phyloP scores from a whole-genome alignment of 1,139 yeast genomes.

The Taphrina confusa region DNA sequence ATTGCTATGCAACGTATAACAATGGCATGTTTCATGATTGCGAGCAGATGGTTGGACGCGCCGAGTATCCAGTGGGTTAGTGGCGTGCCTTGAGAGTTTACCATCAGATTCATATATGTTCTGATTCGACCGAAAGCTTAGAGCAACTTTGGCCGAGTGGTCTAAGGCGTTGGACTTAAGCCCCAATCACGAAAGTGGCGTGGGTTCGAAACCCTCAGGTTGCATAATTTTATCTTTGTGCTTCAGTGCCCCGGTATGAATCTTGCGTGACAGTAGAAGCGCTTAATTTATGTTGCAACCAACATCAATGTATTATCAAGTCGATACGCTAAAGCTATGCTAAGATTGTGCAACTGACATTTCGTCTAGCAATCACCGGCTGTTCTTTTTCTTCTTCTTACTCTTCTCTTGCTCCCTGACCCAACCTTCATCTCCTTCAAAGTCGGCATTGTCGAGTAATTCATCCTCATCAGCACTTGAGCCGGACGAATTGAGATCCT shows the following conservation, averaged over 20 bases:
- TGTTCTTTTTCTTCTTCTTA: neutral
- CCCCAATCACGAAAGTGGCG: conserved; percentile 17
- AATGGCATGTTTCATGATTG: too few relatives aligned
- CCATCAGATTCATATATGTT: neutral
- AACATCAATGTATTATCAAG: too few relatives aligned
- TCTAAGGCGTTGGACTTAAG: conserved; percentile 15
- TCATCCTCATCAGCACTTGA: conserved; percentile 17
- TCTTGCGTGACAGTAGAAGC: too few relatives aligned
- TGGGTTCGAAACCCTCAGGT: conserved; percentile 16
- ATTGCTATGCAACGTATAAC: too few relatives aligned
- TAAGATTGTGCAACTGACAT: too few relatives aligned
- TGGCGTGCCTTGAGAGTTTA: too few relatives aligned
- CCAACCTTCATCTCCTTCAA: conserved; percentile 20
- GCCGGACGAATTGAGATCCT: neutral
- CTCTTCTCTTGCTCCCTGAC: neutral
- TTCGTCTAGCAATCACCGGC: neutral
- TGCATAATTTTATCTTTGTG: conserved; percentile 6
- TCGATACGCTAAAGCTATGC: conserved; percentile 4
- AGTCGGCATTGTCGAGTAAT: conserved; percentile 14
- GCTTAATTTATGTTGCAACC: too few relatives aligned
- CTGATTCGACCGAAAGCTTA: neutral
- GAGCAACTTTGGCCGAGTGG: conserved; percentile 16
- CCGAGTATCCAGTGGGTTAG: too few relatives aligned
- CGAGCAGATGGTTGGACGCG: too few relatives aligned
- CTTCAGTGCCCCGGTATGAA: too few relatives aligned